Evolutionary conservation across 306 rosid genomes (phyloP), one percentile per base, ranked within the genome.

Genomic region (Phaseolus lunatus): DNA sequence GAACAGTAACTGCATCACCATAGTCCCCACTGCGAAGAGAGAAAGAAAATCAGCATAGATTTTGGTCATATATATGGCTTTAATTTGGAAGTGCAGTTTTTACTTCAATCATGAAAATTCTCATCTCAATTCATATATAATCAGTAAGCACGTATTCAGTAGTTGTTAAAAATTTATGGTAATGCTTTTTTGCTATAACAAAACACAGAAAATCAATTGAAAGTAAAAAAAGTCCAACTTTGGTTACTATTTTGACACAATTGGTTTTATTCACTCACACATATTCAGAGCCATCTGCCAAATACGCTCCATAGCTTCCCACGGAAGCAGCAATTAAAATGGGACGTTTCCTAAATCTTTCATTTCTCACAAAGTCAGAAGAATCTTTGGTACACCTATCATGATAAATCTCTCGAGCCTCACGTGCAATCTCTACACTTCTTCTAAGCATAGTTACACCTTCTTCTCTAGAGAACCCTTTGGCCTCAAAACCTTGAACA

Each of bases 221-320:
- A 74, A 45, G 15, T 15, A 75, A 45, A 10, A 14, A 9, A 23
- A 16, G 18, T 58, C 35, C 15, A 63, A 63, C 1, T 33, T 13
- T 29, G 71, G 7, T 76, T 15, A 23, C 15, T 31, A 20, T 33
- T 43, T 12, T 70, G 20, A 64, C 24, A 62, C 4, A 48, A 50
- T 15, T 67, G 39, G 77, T 53, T 64, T 2, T 33, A 13, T 50
- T 29, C 6, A 76, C 85, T 67, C 7, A 87, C 91, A 75, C 80
- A 14, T 92, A 88, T 77, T 88, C 95, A 7, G 95, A 88, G 9
- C 95, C 93, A 57, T 90, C 96, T 18, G 96, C 91, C 82, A 92
- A 86, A 83, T 88, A 90, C 22, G 98, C 97, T 0, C 96, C 98
- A 59, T 92, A 95, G 75, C 98, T 94, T 63, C 98, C 98, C 18